phyloP scores from a whole-genome alignment of 257 asterid genomes.

The Nicotiana obtusifolia region DNA sequence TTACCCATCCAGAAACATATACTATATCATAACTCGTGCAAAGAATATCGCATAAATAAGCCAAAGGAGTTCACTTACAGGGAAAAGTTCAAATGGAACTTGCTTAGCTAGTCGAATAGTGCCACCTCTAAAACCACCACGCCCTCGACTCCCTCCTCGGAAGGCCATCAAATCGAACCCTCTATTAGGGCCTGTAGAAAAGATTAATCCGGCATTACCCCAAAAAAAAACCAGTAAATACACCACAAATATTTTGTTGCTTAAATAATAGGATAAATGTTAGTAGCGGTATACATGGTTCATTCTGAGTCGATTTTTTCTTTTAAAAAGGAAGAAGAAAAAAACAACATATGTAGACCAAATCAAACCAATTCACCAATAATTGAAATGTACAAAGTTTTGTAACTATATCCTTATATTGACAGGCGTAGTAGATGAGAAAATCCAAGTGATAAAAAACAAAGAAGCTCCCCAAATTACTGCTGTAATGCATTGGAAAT shows the following conservation, averaged over 20 bases:
- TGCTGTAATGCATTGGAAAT: background rate
- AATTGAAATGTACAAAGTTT: background rate
- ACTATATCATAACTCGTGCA: background rate
- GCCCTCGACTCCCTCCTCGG: constrained; percentile 43
- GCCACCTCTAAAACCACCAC: constrained; percentile 26
- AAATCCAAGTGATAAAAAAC: background rate
- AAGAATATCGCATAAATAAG: background rate
- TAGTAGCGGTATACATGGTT: background rate
- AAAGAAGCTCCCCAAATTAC: background rate
- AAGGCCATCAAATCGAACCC: constrained; percentile 27
- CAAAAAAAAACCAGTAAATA: background rate
- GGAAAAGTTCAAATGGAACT: constrained; percentile 39
- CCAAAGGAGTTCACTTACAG: constrained; percentile 24
- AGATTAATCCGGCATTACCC: background rate
- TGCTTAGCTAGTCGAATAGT: constrained; percentile 20
- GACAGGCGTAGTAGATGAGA: background rate
- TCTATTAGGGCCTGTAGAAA: background rate
- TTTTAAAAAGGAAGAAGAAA: background rate
- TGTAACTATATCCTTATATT: background rate
- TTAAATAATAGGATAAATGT: background rate
- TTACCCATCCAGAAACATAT: constrained; percentile 1
- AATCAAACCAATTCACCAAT: background rate
- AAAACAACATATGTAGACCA: background rate
- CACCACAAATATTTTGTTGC: background rate
- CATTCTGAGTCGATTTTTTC: background rate